A percentile compares a stretch with the other conserved stretches of the same genome.
Conservation (phyloP, 2,329 filamentous ascomycete species). For the Monosporascus sp. region DNA sequence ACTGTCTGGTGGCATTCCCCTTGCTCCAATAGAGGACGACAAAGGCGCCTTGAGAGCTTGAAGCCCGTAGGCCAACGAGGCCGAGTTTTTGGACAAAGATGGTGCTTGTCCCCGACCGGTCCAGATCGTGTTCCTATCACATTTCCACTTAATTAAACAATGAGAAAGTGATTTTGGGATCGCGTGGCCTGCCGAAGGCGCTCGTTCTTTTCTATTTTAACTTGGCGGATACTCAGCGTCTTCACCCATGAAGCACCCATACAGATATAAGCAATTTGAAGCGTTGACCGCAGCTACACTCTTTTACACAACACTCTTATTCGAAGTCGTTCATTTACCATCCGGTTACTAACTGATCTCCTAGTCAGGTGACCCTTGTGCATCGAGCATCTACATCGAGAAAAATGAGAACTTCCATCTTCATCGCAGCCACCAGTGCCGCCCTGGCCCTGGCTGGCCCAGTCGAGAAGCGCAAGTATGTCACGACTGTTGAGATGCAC, state of each 20-base stretch:
- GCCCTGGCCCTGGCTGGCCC: slow-evolving; percentile 29
- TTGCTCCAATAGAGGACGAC: not conserved
- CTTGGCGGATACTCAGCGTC: not conserved
- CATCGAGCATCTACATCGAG: slow-evolving; percentile 5
- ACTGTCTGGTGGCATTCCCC: not conserved
- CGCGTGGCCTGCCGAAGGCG: not conserved
- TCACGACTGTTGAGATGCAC: slow-evolving; percentile 28
- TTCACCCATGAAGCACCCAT: slow-evolving; percentile 3
- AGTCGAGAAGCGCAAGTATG: slow-evolving; percentile 25
- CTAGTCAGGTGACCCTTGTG: not conserved
- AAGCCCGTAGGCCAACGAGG: slow-evolving; percentile 6
- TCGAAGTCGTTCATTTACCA: slow-evolving; percentile 2
- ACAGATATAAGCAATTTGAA: slow-evolving; percentile 1
- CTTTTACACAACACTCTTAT: slow-evolving; percentile 6
- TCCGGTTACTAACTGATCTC: not conserved
- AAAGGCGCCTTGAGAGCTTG: not conserved
- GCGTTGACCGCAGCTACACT: slow-evolving; percentile 1
- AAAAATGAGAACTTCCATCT: slow-evolving; percentile 36
- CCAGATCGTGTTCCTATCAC: not conserved
- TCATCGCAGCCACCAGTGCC: slow-evolving; percentile 29
- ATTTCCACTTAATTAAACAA: slow-evolving; percentile 1
- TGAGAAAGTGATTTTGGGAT: slow-evolving; percentile 3
- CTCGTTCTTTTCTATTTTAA: not conserved
- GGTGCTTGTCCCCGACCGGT: not conserved
- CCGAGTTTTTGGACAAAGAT: slow-evolving; percentile 6